Percentiles rank a stretch among this genome's conserved stretches.
Evolutionary conservation across 805 yeast species (phyloP).

Genomic region (Kuraishia floccosa): DNA sequence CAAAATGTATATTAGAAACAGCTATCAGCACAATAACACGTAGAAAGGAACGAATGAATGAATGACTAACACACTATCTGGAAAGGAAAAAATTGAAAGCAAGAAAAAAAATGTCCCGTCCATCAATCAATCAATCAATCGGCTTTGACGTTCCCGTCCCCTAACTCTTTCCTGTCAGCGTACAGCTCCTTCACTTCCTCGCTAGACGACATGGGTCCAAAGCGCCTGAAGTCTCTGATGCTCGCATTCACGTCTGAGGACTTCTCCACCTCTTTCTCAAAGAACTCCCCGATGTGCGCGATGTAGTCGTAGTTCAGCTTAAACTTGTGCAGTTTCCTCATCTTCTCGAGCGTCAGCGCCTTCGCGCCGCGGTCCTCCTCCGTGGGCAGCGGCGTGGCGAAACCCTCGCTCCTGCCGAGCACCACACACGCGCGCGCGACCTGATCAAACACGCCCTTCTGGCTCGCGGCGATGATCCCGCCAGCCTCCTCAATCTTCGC

Average conservation of each 20-base stretch:
- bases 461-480: constrained; percentile 66
- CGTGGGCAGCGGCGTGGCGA: constrained; percentile 37
- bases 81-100: no score
- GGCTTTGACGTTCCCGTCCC: constrained; percentile 11
- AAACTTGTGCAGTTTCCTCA: constrained; percentile 29
- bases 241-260: constrained; percentile 24
- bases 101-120: no score
- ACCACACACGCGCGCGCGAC: constrained; percentile 48
- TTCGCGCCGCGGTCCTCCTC: constrained; percentile 24
- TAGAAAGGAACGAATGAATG: no score
- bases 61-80: no score
- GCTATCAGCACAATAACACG: no score
- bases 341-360: constrained; percentile 18
- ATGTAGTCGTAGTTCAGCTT: constrained; percentile 45
- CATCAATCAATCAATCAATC: no score
- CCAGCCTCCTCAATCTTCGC: constrained; percentile 56
- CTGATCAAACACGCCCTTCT: constrained; percentile 53
- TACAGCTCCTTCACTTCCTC: constrained; percentile 27
- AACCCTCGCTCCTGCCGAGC: constrained; percentile 80
- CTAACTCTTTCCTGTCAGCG: constrained; percentile 23
- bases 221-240: constrained; percentile 56
- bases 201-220: constrained; percentile 45
- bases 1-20: no score
- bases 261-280: constrained; percentile 23
- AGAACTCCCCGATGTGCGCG: constrained; percentile 34